phyloP scores from a whole-genome alignment of 2,329 filamentous ascomycete species.

The Penicillium sclerotiorum region DNA sequence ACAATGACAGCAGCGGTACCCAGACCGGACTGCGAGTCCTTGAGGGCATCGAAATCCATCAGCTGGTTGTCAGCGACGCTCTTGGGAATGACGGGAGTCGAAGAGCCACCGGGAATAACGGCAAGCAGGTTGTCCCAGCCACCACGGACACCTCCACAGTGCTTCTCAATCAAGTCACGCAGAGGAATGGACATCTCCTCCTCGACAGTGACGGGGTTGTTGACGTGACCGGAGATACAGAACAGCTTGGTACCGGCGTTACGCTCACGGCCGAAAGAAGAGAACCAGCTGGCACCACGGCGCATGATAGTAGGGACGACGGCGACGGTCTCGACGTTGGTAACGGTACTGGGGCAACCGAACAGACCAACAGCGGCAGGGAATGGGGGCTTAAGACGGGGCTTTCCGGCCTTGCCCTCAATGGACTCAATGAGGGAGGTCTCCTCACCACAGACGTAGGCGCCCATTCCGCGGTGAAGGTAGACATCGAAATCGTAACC shows the following conservation, averaged over 20 bases:
- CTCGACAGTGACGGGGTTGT: constrained; percentile 96
- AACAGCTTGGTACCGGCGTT: constrained; percentile 98
- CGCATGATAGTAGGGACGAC: constrained; percentile 95
- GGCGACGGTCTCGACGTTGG: constrained; percentile 96
- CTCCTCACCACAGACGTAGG: constrained; percentile 97
- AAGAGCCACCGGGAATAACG: constrained; percentile 93
- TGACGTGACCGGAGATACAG: constrained; percentile 98
- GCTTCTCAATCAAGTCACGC: constrained; percentile 93
- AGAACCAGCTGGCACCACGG: constrained; percentile 91
- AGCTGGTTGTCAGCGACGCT: constrained; percentile 87
- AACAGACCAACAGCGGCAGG: constrained; percentile 96
- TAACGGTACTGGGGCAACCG: constrained; percentile 95
- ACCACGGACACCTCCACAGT: constrained; percentile 94
- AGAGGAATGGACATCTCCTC: constrained; percentile 99
- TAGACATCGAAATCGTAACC: constrained; percentile 98
- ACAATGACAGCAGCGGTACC: constrained; percentile 97
- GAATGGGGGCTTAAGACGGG: constrained; percentile 97
- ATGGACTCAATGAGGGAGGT: constrained; percentile 97
- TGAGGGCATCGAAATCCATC: constrained; percentile 98
- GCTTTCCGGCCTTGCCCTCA: constrained; percentile 98
- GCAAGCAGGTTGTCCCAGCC: constrained; percentile 98
- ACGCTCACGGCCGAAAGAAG: constrained; percentile 88
- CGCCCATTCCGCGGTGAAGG: constrained; percentile 93
- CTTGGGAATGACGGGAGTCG: constrained; percentile 93
- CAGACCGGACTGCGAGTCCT: constrained; percentile 96